Evolutionary conservation across 2,329 filamentous ascomycete species (phyloP).

Genomic region (Colletotrichum orchidophilum): DNA sequence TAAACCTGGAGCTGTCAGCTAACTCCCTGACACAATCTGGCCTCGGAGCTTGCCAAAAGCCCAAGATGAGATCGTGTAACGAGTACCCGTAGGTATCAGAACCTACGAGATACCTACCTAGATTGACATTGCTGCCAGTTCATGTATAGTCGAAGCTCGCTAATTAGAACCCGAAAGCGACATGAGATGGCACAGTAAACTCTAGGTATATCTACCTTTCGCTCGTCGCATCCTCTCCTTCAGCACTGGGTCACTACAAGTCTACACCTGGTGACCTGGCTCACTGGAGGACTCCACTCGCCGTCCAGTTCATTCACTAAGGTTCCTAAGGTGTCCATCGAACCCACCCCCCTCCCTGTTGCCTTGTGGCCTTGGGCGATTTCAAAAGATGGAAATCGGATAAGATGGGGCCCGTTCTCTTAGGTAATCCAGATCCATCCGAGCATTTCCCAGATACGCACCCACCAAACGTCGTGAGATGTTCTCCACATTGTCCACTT

Average conservation of each 20-base stretch:
- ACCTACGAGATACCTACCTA: no score
- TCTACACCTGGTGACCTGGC: neutral
- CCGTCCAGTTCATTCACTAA: neutral
- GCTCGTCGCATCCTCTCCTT: neutral
- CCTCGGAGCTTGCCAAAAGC: neutral
- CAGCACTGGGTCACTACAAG: neutral
- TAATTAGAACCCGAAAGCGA: neutral
- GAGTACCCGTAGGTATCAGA: no score
- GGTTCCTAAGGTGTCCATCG: neutral
- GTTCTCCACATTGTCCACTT: neutral
- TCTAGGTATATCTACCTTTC: no score
- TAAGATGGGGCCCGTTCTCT: neutral
- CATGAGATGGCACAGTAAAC: no score
- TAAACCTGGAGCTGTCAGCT: neutral
- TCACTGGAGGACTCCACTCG: neutral
- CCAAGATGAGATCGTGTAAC: no score
- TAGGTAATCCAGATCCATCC: conserved; percentile 27
- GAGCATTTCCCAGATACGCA: conserved; percentile 4
- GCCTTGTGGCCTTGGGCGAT: conserved; percentile 10
- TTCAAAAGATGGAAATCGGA: conserved; percentile 16
- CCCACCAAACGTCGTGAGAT: neutral
- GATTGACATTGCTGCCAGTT: no score
- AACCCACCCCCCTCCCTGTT: neutral
- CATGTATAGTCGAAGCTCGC: neutral
- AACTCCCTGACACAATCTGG: neutral